Percentiles rank a stretch among this genome's conserved stretches.
Conservation (phyloP, 1,284 basidiomycete species). For the Apiotrichum veenhuisii region DNA sequence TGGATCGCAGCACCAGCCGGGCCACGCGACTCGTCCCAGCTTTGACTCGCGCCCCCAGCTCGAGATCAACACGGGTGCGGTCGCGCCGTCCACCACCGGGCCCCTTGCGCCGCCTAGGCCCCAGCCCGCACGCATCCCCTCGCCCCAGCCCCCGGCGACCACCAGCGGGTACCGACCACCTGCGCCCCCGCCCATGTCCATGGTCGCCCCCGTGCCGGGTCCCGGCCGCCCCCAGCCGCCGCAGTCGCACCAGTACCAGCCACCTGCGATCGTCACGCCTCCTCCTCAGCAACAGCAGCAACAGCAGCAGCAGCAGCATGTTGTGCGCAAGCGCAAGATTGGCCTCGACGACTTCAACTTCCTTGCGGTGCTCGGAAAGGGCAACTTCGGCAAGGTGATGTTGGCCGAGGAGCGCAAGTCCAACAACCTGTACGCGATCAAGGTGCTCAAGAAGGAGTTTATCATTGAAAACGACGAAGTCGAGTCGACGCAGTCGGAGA, state of each 20-base stretch:
- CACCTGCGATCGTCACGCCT: background rate
- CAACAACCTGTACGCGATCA: slow-evolving; percentile 92
- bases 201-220: slow-evolving; percentile 23
- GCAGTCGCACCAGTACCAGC: slow-evolving; percentile 27
- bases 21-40: slow-evolving; percentile 19
- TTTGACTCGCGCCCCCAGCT: slow-evolving; percentile 8
- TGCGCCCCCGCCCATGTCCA: background rate
- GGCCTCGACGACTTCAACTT: slow-evolving; percentile 99
- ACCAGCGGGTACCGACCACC: slow-evolving; percentile 2
- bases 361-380: slow-evolving; percentile 95
- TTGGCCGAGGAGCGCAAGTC: slow-evolving; percentile 95
- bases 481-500: slow-evolving; percentile 98
- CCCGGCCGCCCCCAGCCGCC: slow-evolving; percentile 42
- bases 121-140: slow-evolving; percentile 53
- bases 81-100: background rate
- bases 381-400: slow-evolving; percentile 99
- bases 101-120: slow-evolving; percentile 4
- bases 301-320: slow-evolving; percentile 56
- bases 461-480: slow-evolving; percentile 99
- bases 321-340: slow-evolving; percentile 68
- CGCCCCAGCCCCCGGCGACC: slow-evolving; percentile 3
- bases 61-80: slow-evolving; percentile 3
- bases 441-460: slow-evolving; percentile 99
- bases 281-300: slow-evolving; percentile 24
- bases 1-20: slow-evolving; percentile 13